A percentile compares a stretch with the other conserved stretches of the same genome.
These are phyloP conservation scores for Apophysomyces sp. DNA, from an alignment of 371 early-diverging fungal species.

Conservation along the genomic window DNA sequence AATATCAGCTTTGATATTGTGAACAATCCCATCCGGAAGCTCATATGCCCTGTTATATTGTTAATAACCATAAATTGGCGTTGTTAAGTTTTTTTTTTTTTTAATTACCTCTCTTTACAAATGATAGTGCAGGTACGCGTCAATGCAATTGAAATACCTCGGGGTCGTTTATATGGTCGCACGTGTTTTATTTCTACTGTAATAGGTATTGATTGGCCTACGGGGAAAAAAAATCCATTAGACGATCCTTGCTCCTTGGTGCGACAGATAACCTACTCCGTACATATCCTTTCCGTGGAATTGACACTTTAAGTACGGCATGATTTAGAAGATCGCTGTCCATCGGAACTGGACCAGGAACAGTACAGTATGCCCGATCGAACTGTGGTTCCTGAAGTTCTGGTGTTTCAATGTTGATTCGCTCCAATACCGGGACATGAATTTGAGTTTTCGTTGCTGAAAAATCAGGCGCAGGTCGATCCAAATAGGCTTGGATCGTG, in stretches of 20 bases:
- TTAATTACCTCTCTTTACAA: slow-evolving; percentile 16
- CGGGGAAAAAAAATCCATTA: neutral
- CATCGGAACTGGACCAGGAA: neutral
- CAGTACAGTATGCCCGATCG: neutral
- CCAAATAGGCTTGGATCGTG: slow-evolving; percentile 13
- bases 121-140: slow-evolving; percentile 5
- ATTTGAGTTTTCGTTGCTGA: slow-evolving; percentile 1
- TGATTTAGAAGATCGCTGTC: neutral
- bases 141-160: slow-evolving; percentile 11
- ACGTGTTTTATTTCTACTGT: slow-evolving; percentile 13
- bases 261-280: slow-evolving; percentile 11
- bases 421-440: slow-evolving; percentile 11
- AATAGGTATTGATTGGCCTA: slow-evolving; percentile 16
- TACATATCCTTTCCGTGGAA: slow-evolving; percentile 10
- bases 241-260: neutral
- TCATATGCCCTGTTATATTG: slow-evolving; percentile 4
- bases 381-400: slow-evolving; percentile 7
- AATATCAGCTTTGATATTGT: slow-evolving; percentile 13
- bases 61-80: neutral
- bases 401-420: neutral
- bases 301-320: neutral
- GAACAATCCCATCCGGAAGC: slow-evolving; percentile 6
- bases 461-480: slow-evolving; percentile 8
- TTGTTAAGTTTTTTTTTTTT: neutral
- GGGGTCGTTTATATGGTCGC: slow-evolving; percentile 2